Percentiles rank a stretch among this genome's conserved stretches.
These are phyloP conservation scores for Colletotrichum musae DNA, from an alignment of 2,329 filamentous ascomycete genomes.

Conservation along the genomic window DNA sequence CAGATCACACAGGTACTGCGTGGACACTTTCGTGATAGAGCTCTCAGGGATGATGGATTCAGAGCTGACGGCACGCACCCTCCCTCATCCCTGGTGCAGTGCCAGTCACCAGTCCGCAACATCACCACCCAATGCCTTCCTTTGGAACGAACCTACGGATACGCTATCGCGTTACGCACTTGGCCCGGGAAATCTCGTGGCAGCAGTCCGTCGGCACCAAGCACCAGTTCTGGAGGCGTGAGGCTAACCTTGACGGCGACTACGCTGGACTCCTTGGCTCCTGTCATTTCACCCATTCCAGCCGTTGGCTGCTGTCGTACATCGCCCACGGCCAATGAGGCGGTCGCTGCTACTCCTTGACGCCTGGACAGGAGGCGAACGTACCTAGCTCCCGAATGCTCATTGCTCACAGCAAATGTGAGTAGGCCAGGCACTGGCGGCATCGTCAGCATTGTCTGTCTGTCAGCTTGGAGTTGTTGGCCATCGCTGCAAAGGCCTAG, in stretches of 20 bases:
- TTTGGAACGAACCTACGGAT: too few species aligned
- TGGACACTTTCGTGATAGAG: slow-evolving; percentile 18
- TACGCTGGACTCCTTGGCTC: background rate
- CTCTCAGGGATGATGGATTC: slow-evolving; percentile 27
- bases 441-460: background rate
- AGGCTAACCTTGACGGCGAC: background rate
- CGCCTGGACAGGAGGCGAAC: background rate
- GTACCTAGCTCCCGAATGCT: too few species aligned
- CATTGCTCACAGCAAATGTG: too few species aligned
- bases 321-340: background rate
- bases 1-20: background rate
- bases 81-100: too few species aligned
- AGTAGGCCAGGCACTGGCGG: background rate
- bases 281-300: background rate
- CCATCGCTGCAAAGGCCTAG: too few species aligned
- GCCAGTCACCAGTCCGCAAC: too few species aligned
- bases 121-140: too few species aligned
- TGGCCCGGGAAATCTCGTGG: too few species aligned
- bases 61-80: too few species aligned
- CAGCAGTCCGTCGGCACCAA: background rate
- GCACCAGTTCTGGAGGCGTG: background rate
- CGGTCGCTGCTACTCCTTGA: background rate
- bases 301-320: background rate
- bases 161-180: too few species aligned
- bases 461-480: too few species aligned